A percentile compares a stretch with the other conserved stretches of the same genome.
phyloP scores from a whole-genome alignment of 768 basidiomycete genomes.

The Leccinum subtestaceum region DNA sequence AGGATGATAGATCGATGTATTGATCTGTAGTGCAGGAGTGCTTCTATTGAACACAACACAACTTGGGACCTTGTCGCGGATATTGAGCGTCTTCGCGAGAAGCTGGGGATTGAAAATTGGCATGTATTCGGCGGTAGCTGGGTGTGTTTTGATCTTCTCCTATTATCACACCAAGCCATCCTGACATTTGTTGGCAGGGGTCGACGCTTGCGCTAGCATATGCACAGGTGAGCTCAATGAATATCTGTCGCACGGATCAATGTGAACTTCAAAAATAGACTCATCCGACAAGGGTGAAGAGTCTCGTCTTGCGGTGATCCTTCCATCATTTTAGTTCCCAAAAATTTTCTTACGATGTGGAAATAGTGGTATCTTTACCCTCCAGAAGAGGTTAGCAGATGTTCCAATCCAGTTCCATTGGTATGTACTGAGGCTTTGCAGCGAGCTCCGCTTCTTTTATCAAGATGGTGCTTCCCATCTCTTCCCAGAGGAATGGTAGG shows the following conservation, averaged over 20 bases:
- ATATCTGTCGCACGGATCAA: neutral
- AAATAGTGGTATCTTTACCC: slow-evolving; percentile 80
- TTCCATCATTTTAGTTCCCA: neutral
- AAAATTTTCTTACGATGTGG: slow-evolving; percentile 1
- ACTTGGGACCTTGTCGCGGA: slow-evolving; percentile 94
- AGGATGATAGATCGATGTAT: slow-evolving; percentile 2
- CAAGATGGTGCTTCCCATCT: slow-evolving; percentile 79
- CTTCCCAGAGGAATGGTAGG: slow-evolving; percentile 86
- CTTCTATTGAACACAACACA: slow-evolving; percentile 81
- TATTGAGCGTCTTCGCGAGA: slow-evolving; percentile 76
- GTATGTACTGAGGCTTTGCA: slow-evolving; percentile 12
- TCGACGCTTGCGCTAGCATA: slow-evolving; percentile 86
- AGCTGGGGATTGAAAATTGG: slow-evolving; percentile 81
- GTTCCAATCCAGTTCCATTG: neutral
- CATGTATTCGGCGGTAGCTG: slow-evolving; percentile 94
- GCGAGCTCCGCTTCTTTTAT: slow-evolving; percentile 91
- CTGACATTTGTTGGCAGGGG: slow-evolving; percentile 44
- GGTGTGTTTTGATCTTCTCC: slow-evolving; percentile 44
- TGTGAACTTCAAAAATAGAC: slow-evolving; percentile 38
- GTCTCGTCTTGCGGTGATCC: slow-evolving; percentile 67
- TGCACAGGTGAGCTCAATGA: slow-evolving; percentile 56
- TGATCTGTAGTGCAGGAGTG: slow-evolving; percentile 46
- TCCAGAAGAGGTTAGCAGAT: slow-evolving; percentile 62
- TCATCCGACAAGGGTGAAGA: slow-evolving; percentile 79
- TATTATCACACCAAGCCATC: neutral